Percentiles rank a stretch among this genome's conserved stretches.
Evolutionary conservation across 2,329 filamentous ascomycete genomes (phyloP).

Genomic region (Colletotrichum tropicale): DNA sequence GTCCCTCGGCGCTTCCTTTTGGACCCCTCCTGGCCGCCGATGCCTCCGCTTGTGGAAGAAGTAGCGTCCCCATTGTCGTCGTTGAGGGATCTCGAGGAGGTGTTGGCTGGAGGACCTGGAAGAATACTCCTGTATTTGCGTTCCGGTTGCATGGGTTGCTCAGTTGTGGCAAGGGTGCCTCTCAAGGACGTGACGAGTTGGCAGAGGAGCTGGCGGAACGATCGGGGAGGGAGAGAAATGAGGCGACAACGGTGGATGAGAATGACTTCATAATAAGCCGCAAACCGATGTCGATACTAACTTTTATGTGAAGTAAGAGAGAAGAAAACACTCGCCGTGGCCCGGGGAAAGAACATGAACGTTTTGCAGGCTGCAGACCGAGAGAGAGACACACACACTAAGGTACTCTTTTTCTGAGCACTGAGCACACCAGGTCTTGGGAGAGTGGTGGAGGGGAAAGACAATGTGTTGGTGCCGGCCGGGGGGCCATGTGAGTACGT

Average conservation of each 20-base stretch:
- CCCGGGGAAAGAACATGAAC: neutral
- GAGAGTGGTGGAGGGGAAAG: neutral
- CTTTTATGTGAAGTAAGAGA: neutral
- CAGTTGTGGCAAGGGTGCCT: neutral
- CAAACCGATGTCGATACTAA: neutral
- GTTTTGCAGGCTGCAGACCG: neutral
- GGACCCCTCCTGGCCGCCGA: neutral
- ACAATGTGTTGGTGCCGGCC: neutral
- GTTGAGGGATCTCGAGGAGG: neutral
- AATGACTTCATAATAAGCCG: neutral
- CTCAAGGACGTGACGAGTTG: neutral
- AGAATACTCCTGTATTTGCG: constrained; percentile 15
- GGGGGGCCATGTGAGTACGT: neutral
- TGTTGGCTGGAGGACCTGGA: neutral
- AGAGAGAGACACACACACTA: neutral
- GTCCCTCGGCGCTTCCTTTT: constrained; percentile 8
- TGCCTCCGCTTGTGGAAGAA: neutral
- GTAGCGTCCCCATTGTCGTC: neutral
- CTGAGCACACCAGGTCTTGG: neutral
- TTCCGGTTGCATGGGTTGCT: constrained; percentile 15
- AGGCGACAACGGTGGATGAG: neutral
- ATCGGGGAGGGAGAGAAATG: neutral
- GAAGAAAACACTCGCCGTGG: neutral
- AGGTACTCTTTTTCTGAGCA: neutral
- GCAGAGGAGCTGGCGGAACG: neutral